Evolutionary conservation across 495 filamentous ascomycete species (phyloP).

Genomic region (Chaetomidium leptoderma): DNA sequence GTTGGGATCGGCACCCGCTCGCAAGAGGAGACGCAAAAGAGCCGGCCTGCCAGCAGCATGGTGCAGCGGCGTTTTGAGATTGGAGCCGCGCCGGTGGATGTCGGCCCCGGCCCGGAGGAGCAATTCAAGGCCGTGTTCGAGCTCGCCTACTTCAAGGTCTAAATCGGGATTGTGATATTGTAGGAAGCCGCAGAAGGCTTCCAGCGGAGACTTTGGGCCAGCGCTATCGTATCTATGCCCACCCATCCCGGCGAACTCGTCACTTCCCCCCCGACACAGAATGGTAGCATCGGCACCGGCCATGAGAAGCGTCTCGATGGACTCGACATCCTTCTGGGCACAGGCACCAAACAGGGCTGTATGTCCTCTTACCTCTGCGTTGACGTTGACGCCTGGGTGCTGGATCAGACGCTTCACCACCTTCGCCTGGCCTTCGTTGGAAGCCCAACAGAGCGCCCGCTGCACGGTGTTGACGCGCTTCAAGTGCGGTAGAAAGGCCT

Average conservation of each 20-base stretch:
- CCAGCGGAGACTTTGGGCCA: neutral
- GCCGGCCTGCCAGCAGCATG: conserved; percentile 13
- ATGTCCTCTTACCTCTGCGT: conserved; percentile 3
- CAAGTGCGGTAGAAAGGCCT: conserved; percentile 26
- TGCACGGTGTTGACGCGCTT: conserved; percentile 3
- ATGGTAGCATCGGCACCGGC: conserved; percentile 16
- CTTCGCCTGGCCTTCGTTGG: conserved; percentile 7
- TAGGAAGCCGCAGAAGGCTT: conserved; percentile 5
- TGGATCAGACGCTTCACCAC: conserved; percentile 21
- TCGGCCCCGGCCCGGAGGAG: conserved; percentile 25
- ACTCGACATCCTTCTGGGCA: neutral
- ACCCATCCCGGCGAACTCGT: neutral
- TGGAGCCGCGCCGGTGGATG: conserved; percentile 20
- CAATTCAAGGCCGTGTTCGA: conserved; percentile 18
- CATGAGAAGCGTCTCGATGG: conserved; percentile 10
- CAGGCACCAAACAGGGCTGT: conserved; percentile 13
- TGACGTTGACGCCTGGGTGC: conserved; percentile 16
- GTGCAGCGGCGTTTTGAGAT: conserved; percentile 19
- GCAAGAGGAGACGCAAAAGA: conserved; percentile 26
- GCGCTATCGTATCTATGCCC: too few species aligned
- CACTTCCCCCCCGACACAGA: neutral
- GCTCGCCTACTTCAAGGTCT: neutral
- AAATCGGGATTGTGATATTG: too few species aligned
- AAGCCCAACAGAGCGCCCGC: conserved; percentile 27
- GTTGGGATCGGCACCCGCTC: conserved; percentile 26